Evolutionary conservation across 1,284 basidiomycete species (phyloP).

Genomic region (Albatrellus sp.): DNA sequence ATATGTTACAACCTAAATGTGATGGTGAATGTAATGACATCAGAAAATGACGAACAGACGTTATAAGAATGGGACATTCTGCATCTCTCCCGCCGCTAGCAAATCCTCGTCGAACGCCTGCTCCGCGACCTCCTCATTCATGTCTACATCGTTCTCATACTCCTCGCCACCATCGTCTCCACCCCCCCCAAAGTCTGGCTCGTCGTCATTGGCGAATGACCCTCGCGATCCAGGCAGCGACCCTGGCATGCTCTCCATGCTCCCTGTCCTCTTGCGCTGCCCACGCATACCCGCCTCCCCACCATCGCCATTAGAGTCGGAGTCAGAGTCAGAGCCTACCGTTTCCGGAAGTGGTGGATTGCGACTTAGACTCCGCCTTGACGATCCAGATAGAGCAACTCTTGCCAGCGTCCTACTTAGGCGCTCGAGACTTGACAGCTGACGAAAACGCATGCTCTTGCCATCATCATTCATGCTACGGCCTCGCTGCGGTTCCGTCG

Average conservation of each 20-base stretch:
- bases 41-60: not conserved
- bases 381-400: constrained; percentile 24
- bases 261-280: constrained; percentile 33
- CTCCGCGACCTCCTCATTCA: constrained; percentile 30
- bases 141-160: constrained; percentile 26
- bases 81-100: constrained; percentile 54
- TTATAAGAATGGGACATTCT: constrained; percentile 7
- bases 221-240: constrained; percentile 12
- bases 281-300: constrained; percentile 12
- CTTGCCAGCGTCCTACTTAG: constrained; percentile 44
- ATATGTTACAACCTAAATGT: not conserved
- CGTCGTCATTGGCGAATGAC: constrained; percentile 25
- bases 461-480: constrained; percentile 5
- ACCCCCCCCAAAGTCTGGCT: constrained; percentile 37
- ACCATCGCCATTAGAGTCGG: constrained; percentile 40
- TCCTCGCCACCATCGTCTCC: constrained; percentile 26
- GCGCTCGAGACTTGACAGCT: constrained; percentile 64
- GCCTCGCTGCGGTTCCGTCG: constrained; percentile 13
- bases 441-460: constrained; percentile 30
- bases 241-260: constrained; percentile 62
- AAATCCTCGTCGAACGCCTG: constrained; percentile 72
- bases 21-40: not conserved
- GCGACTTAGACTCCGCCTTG: constrained; percentile 32
- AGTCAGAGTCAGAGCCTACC: constrained; percentile 43
- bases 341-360: constrained; percentile 29